Base-by-base conservation (phyloP, 257 asterid species). In the Fraxinus cuspidata region DNA sequence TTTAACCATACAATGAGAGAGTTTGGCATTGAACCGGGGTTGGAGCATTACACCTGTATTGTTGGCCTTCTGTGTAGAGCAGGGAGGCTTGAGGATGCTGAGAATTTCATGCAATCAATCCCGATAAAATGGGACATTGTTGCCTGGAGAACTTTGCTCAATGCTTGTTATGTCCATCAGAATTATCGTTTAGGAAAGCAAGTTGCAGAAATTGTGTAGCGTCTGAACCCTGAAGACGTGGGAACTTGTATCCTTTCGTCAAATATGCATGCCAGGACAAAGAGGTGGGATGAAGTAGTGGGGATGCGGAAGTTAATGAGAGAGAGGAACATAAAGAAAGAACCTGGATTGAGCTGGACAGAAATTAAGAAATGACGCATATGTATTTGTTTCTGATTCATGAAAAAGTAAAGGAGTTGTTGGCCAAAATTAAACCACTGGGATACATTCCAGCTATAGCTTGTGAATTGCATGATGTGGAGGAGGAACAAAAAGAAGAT, bases 261-360 rank as follows among this genome's bases (percentile, higher is more conserved):
- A 5, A 90, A 94, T 70, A 89, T 94, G 91, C 91, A 91, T 35
- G 96, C 99, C 0, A 88, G 81, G 84, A 90, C 89, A 37, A 90
- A 80, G 76, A 90, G 96, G 71, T 94, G 98, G 99, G 97, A 92
- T 75, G 83, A 84, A 65, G 94, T 87, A 51, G 91, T 77, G n/a
- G 78, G 76, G 1, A 82, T 88, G 35, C 80, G 94, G 44, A 94
- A 83, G 75, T 19, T 85, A 64, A 90, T 92, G 88, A 84, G 83
- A 81, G 93, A 32, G 35, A 32, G 35, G 35, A 89, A 85, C 79
- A 82, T 90, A 67, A 94, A 89, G 87, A 92, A 94, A 85, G 99
- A 94, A 86, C 97, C 99, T 3, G 97, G 98, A 44, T 78, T 87
- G 88, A 94, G 99, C 88, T 92, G 99, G 98, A 90, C 83, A 10